phyloP scores from a whole-genome alignment of 2,329 filamentous ascomycete species.

The Didymella arachidicola region DNA sequence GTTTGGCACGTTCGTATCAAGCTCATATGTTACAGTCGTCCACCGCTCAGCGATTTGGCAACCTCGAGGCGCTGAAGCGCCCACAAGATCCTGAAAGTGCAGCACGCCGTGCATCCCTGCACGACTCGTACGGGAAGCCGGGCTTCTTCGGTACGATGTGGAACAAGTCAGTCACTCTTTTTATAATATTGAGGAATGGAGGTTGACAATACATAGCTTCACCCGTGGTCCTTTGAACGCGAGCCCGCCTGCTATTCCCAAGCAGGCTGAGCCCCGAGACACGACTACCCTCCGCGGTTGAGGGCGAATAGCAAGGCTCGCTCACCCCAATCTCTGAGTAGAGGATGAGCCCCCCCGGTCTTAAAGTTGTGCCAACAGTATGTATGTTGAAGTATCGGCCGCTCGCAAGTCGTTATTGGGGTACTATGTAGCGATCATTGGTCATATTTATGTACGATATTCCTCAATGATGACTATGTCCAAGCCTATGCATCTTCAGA shows the following conservation, averaged over 20 bases:
- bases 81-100: conserved; percentile 39
- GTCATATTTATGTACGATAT: conserved; percentile 4
- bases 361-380: neutral
- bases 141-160: conserved; percentile 45
- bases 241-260: conserved; percentile 16
- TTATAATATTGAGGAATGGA: too few relatives aligned
- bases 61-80: conserved; percentile 46
- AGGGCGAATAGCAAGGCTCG: neutral
- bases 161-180: conserved; percentile 40
- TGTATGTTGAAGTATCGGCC: neutral
- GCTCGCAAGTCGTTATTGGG: neutral
- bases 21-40: conserved; percentile 38
- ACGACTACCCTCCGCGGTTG: conserved; percentile 39
- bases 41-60: conserved; percentile 39
- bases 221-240: conserved; percentile 39
- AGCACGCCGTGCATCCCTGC: conserved; percentile 41
- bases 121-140: conserved; percentile 46
- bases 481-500: too few relatives aligned
- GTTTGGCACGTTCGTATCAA: neutral
- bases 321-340: conserved; percentile 22
- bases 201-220: conserved; percentile 36
- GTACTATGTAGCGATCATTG: neutral
- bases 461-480: neutral
- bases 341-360: neutral
- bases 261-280: conserved; percentile 32